Evolutionary conservation across 129 eudicot species (phyloP), one percentile per base, ranked within the genome.

Genomic region (sunflower (Helianthus annuus)): DNA sequence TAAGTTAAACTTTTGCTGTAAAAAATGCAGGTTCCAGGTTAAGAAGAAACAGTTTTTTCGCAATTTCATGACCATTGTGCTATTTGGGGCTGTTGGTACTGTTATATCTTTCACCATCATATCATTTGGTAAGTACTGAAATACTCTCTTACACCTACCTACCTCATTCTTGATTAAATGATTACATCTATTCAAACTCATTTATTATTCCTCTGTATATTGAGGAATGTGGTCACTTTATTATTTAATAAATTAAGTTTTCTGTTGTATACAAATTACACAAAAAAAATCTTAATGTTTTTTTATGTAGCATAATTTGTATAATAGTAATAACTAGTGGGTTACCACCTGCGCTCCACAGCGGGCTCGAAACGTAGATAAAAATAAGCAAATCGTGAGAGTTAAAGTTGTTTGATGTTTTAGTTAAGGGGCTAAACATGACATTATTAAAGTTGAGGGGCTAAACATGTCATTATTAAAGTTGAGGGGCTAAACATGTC

Each of bases 41-140:
- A 92, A 92, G 65, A 92, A 89, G 94, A 92, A 92, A 79, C 96
- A 89, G 51, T 92, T 92, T 74, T 92, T 92, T 40, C 89, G 96
- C 49, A 92, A 90, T 62, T 93, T 90, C 76, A 82, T 81, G 72
- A 93, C 97, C 62, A 89, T 93, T 46, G 78, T 82, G 89, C 67
- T 93, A 77, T 93, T 93, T 75, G 98, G 98, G 64, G 98, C 98
- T 14, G 70, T 90, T 80, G 98, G 98, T 65, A 93, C 98, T 10
- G 67, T 93, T 76, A 83, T 93, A 72, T 89, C 98, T 64, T 93
- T 87, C 81, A 77, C 79, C 49, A 75, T 93, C 68, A 87, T 93
- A 69, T 87, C 98, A 54, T 51, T 89, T 56, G 98, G 98, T 93
- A 89, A 7, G 78, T 10, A 29, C 19, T 13, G 10, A 60, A 60